phyloP scores from a whole-genome alignment of 2,329 filamentous ascomycete species.

The Cercospora nicotianae region DNA sequence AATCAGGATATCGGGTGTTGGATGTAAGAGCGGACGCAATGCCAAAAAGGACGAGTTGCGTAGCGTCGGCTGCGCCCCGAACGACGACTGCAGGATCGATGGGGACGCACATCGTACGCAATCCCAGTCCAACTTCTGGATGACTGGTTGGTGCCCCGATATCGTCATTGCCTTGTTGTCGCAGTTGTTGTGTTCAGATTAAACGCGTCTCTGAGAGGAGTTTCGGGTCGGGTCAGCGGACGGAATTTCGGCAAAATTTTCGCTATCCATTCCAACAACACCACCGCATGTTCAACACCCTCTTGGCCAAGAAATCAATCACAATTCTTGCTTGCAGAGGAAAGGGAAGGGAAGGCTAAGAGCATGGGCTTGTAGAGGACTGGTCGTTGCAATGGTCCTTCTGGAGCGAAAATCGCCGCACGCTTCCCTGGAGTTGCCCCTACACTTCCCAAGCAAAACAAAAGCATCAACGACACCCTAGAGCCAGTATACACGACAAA shows the following conservation, averaged over 20 bases:
- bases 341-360: no score
- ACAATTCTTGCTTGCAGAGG: not conserved
- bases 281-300: not conserved
- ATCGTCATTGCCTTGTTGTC: not conserved
- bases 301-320: not conserved
- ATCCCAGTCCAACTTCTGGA: not conserved
- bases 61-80: not conserved
- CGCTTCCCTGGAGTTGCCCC: no score
- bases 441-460: no score
- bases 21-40: not conserved
- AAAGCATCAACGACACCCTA: no score
- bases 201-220: not conserved
- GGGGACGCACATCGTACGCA: not conserved
- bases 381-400: no score
- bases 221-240: not conserved
- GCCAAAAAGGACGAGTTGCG: not conserved
- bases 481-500: no score
- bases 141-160: not conserved
- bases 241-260: not conserved
- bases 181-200: not conserved
- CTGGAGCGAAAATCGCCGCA: no score
- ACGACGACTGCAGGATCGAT: not conserved
- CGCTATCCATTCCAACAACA: not conserved
- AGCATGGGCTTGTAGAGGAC: no score
- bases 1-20: not conserved